phyloP scores from a whole-genome alignment of 176 grass and related monocot genomes.

The Oryza coarctata region DNA sequence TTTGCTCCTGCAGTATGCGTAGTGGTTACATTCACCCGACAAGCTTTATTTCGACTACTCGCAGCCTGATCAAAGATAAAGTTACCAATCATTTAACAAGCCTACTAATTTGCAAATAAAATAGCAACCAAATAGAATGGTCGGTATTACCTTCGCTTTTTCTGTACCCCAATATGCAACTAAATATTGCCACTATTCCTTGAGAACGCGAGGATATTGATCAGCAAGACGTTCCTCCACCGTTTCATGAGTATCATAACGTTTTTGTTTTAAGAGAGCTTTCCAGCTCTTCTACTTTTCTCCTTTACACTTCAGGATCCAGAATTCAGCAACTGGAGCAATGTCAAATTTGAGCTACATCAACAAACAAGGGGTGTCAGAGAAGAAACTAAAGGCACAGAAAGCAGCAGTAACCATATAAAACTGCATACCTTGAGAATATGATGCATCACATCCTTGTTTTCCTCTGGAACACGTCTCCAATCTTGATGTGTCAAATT shows the following conservation, averaged over 20 bases:
- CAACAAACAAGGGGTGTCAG: slow-evolving; percentile 15
- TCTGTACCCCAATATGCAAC: slow-evolving; percentile 57
- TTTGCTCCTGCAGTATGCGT: slow-evolving; percentile 51
- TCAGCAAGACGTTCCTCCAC: slow-evolving; percentile 53
- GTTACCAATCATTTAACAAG: slow-evolving; percentile 7
- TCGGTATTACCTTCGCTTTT: slow-evolving; percentile 40
- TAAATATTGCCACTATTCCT: slow-evolving; percentile 56
- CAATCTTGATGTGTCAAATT: slow-evolving; percentile 48
- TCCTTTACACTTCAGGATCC: slow-evolving; percentile 29
- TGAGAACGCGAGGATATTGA: slow-evolving; percentile 42
- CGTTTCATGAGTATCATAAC: slow-evolving; percentile 57
- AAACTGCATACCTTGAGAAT: slow-evolving; percentile 40
- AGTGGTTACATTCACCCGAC: slow-evolving; percentile 30
- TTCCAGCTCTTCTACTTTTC: slow-evolving; percentile 55
- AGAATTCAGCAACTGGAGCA: slow-evolving; percentile 22
- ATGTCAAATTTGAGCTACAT: slow-evolving; percentile 55
- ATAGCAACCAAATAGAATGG: not conserved
- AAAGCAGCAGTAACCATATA: slow-evolving; percentile 1
- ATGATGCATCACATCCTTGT: slow-evolving; percentile 48
- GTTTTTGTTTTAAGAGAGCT: slow-evolving; percentile 35
- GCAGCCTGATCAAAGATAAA: slow-evolving; percentile 35
- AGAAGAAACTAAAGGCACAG: slow-evolving; percentile 5
- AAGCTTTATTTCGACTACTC: slow-evolving; percentile 48
- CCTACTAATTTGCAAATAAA: slow-evolving; percentile 16
- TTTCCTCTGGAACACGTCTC: slow-evolving; percentile 42